Evolutionary conservation across 805 yeast species (phyloP).

Genomic region (Priceomyces fermenticarens): DNA sequence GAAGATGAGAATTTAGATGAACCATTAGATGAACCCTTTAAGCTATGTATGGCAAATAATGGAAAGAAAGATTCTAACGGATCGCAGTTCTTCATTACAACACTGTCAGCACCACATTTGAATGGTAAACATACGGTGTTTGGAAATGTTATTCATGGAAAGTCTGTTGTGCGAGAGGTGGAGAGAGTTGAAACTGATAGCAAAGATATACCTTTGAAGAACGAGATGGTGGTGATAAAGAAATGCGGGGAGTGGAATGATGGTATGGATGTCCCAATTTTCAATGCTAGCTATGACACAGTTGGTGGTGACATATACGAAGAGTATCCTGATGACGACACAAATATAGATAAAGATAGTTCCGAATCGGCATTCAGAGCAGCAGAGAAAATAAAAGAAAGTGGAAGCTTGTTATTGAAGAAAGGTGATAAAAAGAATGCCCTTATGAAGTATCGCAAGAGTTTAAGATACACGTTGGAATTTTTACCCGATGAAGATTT

Average conservation of each 20-base stretch:
- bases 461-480: constrained; percentile 68
- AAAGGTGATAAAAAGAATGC: constrained; percentile 50
- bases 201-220: constrained; percentile 41
- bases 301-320: constrained; percentile 72
- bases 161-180: constrained; percentile 63
- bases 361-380: constrained; percentile 52
- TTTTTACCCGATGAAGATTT: constrained; percentile 66
- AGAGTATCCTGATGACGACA: constrained; percentile 76
- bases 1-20: constrained; percentile 56
- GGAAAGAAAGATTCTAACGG: constrained; percentile 49
- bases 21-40: constrained; percentile 44
- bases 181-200: constrained; percentile 47
- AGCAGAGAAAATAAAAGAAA: constrained; percentile 55
- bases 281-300: constrained; percentile 56
- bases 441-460: constrained; percentile 59
- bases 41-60: constrained; percentile 64
- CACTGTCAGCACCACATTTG: constrained; percentile 69
- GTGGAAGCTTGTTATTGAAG: constrained; percentile 63
- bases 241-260: constrained; percentile 65
- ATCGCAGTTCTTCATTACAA: constrained; percentile 71
- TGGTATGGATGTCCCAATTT: constrained; percentile 52
- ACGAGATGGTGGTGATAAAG: constrained; percentile 42
- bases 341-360: constrained; percentile 54
- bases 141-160: constrained; percentile 68
- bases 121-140: constrained; percentile 75